phyloP scores from a whole-genome alignment of 257 asterid species.

The Solanum chaucha region DNA sequence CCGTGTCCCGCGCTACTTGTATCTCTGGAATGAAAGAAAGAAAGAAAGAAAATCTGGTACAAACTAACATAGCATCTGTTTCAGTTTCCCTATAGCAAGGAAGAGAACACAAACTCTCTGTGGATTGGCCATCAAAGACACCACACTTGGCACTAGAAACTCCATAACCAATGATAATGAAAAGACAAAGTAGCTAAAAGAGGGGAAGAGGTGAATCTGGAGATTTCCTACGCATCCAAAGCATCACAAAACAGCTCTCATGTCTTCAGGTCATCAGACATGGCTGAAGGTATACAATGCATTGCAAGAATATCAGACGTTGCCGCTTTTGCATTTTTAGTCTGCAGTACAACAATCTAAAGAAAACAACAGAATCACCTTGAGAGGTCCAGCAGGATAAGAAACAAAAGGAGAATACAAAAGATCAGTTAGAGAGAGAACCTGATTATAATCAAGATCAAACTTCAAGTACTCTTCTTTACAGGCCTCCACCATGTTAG shows the following conservation, averaged over 20 bases:
- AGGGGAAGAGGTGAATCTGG: not conserved
- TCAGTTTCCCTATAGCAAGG: not conserved
- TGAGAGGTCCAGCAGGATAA: not conserved
- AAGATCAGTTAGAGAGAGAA: not conserved
- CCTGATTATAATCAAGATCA: conserved; percentile 14
- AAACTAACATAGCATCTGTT: not conserved
- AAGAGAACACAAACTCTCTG: not conserved
- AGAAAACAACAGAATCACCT: not conserved
- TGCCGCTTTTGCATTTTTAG: conserved; percentile 15
- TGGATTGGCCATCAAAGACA: not conserved
- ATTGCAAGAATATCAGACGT: conserved; percentile 15
- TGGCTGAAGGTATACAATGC: conserved; percentile 21
- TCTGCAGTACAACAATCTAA: conserved; percentile 17
- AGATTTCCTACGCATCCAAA: not conserved
- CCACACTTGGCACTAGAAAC: not conserved
- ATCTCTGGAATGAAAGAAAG: not conserved
- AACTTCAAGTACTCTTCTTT: conserved; percentile 14
- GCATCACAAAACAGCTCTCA: not conserved
- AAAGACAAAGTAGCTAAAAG: not conserved
- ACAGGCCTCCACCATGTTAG: conserved; percentile 15
- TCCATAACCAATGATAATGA: not conserved
- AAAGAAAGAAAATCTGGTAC: not conserved
- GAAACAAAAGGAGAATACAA: too few relatives aligned
- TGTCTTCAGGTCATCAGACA: conserved; percentile 19
- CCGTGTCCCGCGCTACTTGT: not conserved